Conservation (phyloP, 495 filamentous ascomycete genomes). For the Penicillium daleae region DNA sequence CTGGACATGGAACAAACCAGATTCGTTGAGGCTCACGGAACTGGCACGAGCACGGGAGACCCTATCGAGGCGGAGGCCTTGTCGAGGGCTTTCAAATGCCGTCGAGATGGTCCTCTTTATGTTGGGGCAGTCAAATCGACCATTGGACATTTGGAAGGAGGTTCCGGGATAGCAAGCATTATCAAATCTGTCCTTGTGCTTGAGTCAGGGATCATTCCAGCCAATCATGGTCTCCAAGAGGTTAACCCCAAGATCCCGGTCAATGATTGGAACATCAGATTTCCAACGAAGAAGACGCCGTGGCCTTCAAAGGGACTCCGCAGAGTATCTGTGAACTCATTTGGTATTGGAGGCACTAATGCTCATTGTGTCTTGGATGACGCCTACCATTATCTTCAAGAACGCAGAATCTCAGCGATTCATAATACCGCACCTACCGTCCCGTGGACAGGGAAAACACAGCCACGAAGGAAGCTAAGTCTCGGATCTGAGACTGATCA, state of each 20-base stretch:
- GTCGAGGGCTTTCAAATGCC: conserved; percentile 31
- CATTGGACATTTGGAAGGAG: conserved; percentile 51
- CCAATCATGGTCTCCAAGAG: conserved; percentile 37
- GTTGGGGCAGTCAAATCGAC: conserved; percentile 49
- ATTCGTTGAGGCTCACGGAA: conserved; percentile 54
- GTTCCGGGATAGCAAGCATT: conserved; percentile 47
- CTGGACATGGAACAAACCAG: conserved; percentile 41
- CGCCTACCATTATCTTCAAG: conserved; percentile 26
- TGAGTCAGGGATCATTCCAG: conserved; percentile 45
- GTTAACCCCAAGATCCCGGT: conserved; percentile 37
- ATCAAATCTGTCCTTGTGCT: conserved; percentile 45
- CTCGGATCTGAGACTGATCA: neutral
- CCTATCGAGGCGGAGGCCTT: conserved; percentile 57
- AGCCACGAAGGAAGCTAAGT: neutral
- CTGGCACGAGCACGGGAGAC: conserved; percentile 54
- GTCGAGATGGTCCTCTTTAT: conserved; percentile 21
- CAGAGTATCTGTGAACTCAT: conserved; percentile 58
- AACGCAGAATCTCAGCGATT: conserved; percentile 11
- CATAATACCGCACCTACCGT: conserved; percentile 17
- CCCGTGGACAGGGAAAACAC: conserved; percentile 1
- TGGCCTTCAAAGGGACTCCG: conserved; percentile 39
- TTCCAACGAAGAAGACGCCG: conserved; percentile 19
- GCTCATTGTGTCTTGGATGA: conserved; percentile 63
- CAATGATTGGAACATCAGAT: conserved; percentile 22
- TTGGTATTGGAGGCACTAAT: conserved; percentile 69